A percentile compares a stretch with the other conserved stretches of the same genome.
Conservation (phyloP, 2,329 filamentous ascomycete species). For the Cryphonectria radicalis region DNA sequence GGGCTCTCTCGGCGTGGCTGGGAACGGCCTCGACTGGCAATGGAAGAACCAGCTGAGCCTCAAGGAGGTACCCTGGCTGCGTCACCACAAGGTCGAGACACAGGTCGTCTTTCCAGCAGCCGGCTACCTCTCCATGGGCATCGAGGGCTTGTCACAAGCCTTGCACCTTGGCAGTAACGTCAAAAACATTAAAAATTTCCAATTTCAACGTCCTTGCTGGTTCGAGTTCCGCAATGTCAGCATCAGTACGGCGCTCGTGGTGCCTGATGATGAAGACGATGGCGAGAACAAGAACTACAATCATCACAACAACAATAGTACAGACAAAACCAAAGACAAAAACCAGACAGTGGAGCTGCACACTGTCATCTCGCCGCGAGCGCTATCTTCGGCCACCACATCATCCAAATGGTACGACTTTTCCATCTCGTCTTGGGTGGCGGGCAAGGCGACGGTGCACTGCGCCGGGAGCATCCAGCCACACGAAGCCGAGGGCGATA, state of each 20-base stretch:
- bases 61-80: neutral
- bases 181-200: neutral
- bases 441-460: slow-evolving; percentile 26
- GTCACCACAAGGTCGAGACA: neutral
- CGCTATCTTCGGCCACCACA: too few relatives aligned
- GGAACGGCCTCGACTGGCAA: neutral
- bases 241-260: neutral
- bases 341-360: too few relatives aligned
- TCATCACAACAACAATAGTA: neutral
- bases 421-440: slow-evolving; percentile 29
- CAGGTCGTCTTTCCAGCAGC: neutral
- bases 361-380: too few relatives aligned
- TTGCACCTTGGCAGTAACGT: neutral
- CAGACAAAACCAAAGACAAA: neutral
- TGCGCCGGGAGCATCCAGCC: slow-evolving; percentile 28
- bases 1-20: neutral
- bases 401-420: slow-evolving; percentile 30
- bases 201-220: neutral
- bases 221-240: neutral
- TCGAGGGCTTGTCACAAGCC: neutral
- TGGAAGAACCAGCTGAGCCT: neutral
- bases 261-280: neutral
- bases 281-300: neutral
- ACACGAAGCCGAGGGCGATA: too few relatives aligned
- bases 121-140: neutral